Percentiles rank a stretch among this genome's conserved stretches.
Evolutionary conservation across 345 rosid species (phyloP).

Genomic region (Populus deltoides): DNA sequence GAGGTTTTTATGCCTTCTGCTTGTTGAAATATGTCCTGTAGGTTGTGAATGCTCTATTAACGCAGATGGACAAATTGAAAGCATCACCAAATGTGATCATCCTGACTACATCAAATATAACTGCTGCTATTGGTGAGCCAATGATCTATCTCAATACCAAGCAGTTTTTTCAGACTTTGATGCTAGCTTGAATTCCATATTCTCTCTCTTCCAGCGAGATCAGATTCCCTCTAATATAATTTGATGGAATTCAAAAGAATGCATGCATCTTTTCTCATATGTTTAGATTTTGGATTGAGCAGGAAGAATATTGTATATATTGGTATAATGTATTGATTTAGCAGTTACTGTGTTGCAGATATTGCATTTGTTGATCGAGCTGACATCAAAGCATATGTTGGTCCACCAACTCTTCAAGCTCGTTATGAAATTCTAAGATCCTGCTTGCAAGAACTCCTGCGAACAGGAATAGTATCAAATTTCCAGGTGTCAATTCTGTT

Average conservation of each 20-base stretch:
- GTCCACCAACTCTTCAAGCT: constrained; percentile 93
- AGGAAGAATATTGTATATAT: neutral
- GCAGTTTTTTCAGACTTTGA: neutral
- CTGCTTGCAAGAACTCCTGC: constrained; percentile 72
- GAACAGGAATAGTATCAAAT: constrained; percentile 64
- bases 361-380: constrained; percentile 95
- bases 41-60: constrained; percentile 97
- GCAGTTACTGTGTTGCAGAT: constrained; percentile 45
- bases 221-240: neutral
- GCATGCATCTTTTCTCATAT: neutral
- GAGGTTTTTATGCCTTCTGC: neutral
- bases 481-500: constrained; percentile 46
- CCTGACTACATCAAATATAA: constrained; percentile 92
- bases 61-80: constrained; percentile 97
- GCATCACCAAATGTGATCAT: constrained; percentile 86
- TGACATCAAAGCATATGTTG: constrained; percentile 95
- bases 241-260: neutral
- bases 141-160: constrained; percentile 4
- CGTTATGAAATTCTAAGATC: constrained; percentile 88
- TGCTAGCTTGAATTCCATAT: constrained; percentile 5
- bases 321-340: neutral
- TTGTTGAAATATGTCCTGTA: constrained; percentile 31
- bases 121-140: constrained; percentile 92
- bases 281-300: neutral
- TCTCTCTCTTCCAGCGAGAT: neutral